Evolutionary conservation across 108 stramenopile genomes (phyloP).

Genomic region (Nannochloropsis oceanica): DNA sequence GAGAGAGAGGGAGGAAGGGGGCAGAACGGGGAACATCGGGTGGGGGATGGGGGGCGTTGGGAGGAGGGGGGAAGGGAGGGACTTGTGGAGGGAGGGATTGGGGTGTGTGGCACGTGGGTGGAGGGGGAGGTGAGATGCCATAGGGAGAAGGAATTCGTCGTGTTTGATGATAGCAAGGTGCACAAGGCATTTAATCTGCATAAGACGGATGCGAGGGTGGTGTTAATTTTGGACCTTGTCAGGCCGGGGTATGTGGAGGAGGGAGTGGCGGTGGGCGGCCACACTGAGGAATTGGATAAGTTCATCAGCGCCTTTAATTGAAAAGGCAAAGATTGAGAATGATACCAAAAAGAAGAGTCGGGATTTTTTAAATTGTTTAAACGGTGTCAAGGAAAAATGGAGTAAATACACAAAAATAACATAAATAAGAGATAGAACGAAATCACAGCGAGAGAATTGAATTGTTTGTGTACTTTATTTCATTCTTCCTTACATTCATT

Average conservation of each 20-base stretch:
- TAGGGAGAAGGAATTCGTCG: constrained; percentile 51
- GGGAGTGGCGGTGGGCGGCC: constrained; percentile 72
- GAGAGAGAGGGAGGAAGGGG: neutral
- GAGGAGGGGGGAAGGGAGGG: too few relatives aligned
- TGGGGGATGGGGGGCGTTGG: neutral
- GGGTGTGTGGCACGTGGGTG: constrained; percentile 80
- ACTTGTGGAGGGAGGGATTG: constrained; percentile 7
- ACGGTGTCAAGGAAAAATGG: too few relatives aligned
- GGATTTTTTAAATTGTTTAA: too few relatives aligned
- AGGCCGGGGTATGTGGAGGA: constrained; percentile 53
- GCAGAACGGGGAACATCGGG: neutral
- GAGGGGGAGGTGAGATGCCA: constrained; percentile 79
- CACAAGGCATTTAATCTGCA: constrained; percentile 52
- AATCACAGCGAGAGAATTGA: too few relatives aligned
- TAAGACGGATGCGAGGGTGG: constrained; percentile 53
- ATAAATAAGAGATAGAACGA: too few relatives aligned
- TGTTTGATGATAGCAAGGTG: constrained; percentile 87
- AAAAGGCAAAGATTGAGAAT: neutral
- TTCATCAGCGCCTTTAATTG: constrained; percentile 49
- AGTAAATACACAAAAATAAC: too few relatives aligned
- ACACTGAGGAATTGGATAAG: constrained; percentile 74
- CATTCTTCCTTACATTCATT: too few relatives aligned
- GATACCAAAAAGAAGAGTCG: too few relatives aligned
- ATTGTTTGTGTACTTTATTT: too few relatives aligned
- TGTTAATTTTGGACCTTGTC: constrained; percentile 80